A percentile compares a stretch with the other conserved stretches of the same genome.
These are phyloP conservation scores for Fusarium pilosicola DNA, from an alignment of 2,329 filamentous ascomycete genomes.

Conservation along the genomic window DNA sequence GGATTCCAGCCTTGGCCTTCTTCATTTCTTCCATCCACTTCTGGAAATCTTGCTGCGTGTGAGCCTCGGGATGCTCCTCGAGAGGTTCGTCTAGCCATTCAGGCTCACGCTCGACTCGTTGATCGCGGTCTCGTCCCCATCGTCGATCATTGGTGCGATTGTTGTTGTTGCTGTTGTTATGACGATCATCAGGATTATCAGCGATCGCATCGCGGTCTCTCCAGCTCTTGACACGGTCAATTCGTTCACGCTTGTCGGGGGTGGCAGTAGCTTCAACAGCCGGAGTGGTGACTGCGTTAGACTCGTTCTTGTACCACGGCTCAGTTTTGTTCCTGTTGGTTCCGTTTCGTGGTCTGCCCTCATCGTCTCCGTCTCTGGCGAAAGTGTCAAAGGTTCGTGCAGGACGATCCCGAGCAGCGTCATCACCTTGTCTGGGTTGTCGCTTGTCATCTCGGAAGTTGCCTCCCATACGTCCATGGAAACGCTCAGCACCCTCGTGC, in stretches of 20 bases:
- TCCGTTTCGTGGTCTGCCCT: slow-evolving; percentile 71
- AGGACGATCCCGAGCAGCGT: slow-evolving; percentile 59
- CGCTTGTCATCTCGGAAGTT: slow-evolving; percentile 56
- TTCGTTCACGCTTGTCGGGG: slow-evolving; percentile 61
- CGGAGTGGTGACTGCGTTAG: slow-evolving; percentile 34
- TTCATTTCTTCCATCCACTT: slow-evolving; percentile 95
- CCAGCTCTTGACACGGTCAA: slow-evolving; percentile 70
- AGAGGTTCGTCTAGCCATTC: slow-evolving; percentile 87
- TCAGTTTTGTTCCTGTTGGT: slow-evolving; percentile 73
- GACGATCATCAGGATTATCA: slow-evolving; percentile 65
- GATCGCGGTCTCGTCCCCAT: slow-evolving; percentile 68
- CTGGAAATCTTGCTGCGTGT: slow-evolving; percentile 91
- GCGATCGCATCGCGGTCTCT: slow-evolving; percentile 61
- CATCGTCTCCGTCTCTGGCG: slow-evolving; percentile 60
- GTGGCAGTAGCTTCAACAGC: slow-evolving; percentile 43
- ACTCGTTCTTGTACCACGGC: slow-evolving; percentile 77
- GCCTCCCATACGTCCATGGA: slow-evolving; percentile 72
- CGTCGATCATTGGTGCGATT: slow-evolving; percentile 59
- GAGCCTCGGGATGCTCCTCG: slow-evolving; percentile 74
- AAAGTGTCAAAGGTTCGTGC: slow-evolving; percentile 63
- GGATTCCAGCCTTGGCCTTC: slow-evolving; percentile 61
- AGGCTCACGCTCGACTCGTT: slow-evolving; percentile 79
- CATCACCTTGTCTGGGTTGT: slow-evolving; percentile 63
- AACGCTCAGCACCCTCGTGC: slow-evolving; percentile 76
- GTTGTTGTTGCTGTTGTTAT: slow-evolving; percentile 46